A percentile compares a stretch with the other conserved stretches of the same genome.
Conservation (phyloP, 192 early-diverging fungal genomes). For the Lobulomyces angularis region DNA sequence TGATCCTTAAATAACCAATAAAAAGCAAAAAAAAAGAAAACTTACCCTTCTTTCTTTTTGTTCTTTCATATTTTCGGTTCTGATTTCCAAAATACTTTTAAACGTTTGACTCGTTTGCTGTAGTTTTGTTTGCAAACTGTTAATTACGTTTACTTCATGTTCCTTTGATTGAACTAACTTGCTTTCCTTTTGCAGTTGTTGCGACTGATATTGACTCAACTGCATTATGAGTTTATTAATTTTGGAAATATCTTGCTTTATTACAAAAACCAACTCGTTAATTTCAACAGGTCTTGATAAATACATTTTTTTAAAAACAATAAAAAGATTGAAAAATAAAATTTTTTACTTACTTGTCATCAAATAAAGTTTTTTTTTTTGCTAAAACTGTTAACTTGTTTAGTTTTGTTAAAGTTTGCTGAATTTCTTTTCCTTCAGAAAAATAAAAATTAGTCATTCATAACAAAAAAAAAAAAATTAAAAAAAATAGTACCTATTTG, state of each 20-base stretch:
- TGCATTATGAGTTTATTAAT: slow-evolving; percentile 87
- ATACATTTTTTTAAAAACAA: too few relatives aligned
- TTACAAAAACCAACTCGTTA: slow-evolving; percentile 80
- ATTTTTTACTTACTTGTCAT: too few relatives aligned
- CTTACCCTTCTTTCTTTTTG: slow-evolving; percentile 68
- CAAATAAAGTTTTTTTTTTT: slow-evolving; percentile 91
- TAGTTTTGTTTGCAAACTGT: slow-evolving; percentile 79
- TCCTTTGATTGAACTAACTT: slow-evolving; percentile 33
- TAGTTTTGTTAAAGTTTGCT: too few relatives aligned
- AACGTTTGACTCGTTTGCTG: slow-evolving; percentile 81
- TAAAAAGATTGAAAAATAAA: too few relatives aligned
- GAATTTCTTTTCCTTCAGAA: too few relatives aligned
- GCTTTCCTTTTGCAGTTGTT: neutral
- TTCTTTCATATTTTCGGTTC: slow-evolving; percentile 91
- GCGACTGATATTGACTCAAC: slow-evolving; percentile 22
- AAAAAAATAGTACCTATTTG: too few relatives aligned
- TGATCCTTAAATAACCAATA: too few relatives aligned
- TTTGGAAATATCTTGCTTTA: slow-evolving; percentile 92
- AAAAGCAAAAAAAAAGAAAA: too few relatives aligned
- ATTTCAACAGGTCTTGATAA: slow-evolving; percentile 91
- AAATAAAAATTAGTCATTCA: too few relatives aligned
- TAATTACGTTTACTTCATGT: slow-evolving; percentile 85
- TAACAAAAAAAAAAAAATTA: too few relatives aligned
- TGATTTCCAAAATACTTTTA: slow-evolving; percentile 90
- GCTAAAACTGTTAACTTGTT: slow-evolving; percentile 83